Conservation (phyloP, 129 eudicot genomes). For the Rutidosis leptorrhynchoides region DNA sequence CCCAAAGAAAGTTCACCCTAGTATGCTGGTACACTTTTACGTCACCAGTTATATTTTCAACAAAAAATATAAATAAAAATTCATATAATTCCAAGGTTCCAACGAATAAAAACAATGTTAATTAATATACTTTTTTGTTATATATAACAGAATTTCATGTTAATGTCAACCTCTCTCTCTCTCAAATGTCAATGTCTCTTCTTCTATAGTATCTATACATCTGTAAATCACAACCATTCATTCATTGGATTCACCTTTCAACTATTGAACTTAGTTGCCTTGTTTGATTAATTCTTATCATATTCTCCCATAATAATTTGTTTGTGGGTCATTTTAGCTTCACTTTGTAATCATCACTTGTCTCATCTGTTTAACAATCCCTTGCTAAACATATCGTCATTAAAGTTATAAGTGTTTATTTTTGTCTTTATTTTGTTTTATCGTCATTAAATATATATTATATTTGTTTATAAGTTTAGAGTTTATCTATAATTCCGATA, state of each 20-base stretch:
- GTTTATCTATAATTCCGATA: no score
- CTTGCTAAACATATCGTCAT: slow-evolving; percentile 18
- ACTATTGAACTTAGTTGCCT: slow-evolving; percentile 26
- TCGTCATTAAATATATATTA: not conserved
- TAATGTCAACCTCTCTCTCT: no score
- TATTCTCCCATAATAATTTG: slow-evolving; percentile 10
- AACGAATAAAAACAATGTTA: no score
- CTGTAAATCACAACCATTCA: no score
- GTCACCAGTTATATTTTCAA: not conserved
- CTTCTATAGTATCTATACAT: no score
- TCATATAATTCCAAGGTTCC: slow-evolving; percentile 5
- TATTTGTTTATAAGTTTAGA: not conserved
- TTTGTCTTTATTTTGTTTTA: slow-evolving; percentile 17
- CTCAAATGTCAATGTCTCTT: no score
- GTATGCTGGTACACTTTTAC: not conserved
- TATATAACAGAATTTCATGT: no score
- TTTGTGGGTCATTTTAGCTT: slow-evolving; percentile 29
- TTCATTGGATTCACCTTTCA: no score
- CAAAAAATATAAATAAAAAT: not conserved
- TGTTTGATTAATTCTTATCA: slow-evolving; percentile 18
- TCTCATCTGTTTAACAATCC: slow-evolving; percentile 24
- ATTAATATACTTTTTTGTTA: no score
- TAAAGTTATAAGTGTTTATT: slow-evolving; percentile 23
- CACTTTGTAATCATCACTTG: slow-evolving; percentile 28
- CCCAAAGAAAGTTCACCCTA: slow-evolving; percentile 23